Percentiles rank a stretch among this genome's conserved stretches.
These are phyloP conservation scores for Hylodesmum podocarpum DNA, from an alignment of 306 rosid genomes.

Conservation along the genomic window DNA sequence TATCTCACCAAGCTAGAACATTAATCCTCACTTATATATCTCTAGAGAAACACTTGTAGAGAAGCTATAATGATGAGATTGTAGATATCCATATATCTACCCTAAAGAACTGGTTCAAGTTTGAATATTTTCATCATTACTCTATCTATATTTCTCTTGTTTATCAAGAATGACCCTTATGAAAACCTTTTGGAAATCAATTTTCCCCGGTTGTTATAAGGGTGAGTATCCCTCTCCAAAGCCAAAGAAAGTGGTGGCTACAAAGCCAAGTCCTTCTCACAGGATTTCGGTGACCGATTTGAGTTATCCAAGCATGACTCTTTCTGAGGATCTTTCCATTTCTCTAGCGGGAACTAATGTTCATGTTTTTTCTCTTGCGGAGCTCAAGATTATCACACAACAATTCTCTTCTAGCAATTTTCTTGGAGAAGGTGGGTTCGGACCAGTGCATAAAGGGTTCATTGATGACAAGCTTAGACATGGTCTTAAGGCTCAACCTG, in stretches of 20 bases:
- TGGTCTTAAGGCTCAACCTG: slow-evolving; percentile 80
- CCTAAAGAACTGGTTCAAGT: background rate
- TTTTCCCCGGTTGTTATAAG: slow-evolving; percentile 63
- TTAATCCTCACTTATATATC: slow-evolving; percentile 3
- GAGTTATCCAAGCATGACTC: slow-evolving; percentile 54
- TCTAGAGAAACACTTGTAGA: background rate
- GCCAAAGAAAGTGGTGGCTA: slow-evolving; percentile 49
- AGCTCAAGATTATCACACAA: slow-evolving; percentile 78
- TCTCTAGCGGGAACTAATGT: slow-evolving; percentile 78
- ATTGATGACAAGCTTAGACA: slow-evolving; percentile 76
- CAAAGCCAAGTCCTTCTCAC: slow-evolving; percentile 54
- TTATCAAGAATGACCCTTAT: slow-evolving; percentile 39
- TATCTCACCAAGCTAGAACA: slow-evolving; percentile 23
- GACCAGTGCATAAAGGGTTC: slow-evolving; percentile 92
- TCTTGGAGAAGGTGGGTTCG: slow-evolving; percentile 92
- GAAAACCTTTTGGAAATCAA: slow-evolving; percentile 52
- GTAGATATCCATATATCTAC: background rate
- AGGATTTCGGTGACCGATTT: slow-evolving; percentile 61
- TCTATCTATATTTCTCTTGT: background rate
- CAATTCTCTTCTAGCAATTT: slow-evolving; percentile 68
- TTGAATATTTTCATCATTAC: background rate
- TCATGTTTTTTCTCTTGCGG: slow-evolving; percentile 60
- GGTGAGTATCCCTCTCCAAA: slow-evolving; percentile 39
- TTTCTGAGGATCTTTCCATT: slow-evolving; percentile 71
- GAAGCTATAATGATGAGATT: slow-evolving; percentile 10